phyloP scores from a whole-genome alignment of 1,284 basidiomycete species.

The Wallemia ichthyophaga region DNA sequence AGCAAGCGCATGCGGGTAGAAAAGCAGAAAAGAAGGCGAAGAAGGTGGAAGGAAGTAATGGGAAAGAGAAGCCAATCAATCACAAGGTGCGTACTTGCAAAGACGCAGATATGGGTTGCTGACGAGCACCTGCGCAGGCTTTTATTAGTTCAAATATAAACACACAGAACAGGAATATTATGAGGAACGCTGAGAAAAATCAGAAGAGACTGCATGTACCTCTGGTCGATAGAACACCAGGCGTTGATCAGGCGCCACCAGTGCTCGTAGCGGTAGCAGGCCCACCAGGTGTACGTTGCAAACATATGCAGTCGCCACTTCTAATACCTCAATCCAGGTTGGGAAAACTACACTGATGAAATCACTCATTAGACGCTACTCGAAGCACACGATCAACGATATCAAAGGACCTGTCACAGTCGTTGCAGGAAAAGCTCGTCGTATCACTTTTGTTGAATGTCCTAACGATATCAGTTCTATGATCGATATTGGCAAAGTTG shows the following conservation, averaged over 20 bases:
- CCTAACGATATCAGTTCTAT: constrained; percentile 93
- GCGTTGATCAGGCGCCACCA: constrained; percentile 56
- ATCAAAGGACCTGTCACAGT: constrained; percentile 84
- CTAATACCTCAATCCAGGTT: constrained; percentile 15
- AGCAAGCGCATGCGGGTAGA: constrained; percentile 34
- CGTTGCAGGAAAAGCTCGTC: constrained; percentile 62
- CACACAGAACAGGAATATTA: constrained; percentile 49
- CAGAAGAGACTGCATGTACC: constrained; percentile 90
- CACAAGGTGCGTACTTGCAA: constrained; percentile 38
- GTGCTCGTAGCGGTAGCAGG: constrained; percentile 91
- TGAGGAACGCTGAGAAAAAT: constrained; percentile 71
- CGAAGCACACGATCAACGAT: constrained; percentile 74
- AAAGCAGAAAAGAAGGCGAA: constrained; percentile 42
- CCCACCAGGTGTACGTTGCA: constrained; percentile 47
- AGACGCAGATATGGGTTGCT: background rate
- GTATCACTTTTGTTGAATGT: constrained; percentile 87
- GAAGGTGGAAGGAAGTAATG: constrained; percentile 31
- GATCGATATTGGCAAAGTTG: constrained; percentile 92
- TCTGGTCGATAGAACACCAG: constrained; percentile 72
- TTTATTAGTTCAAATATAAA: constrained; percentile 72
- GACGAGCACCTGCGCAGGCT: constrained; percentile 18
- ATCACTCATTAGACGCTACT: constrained; percentile 66
- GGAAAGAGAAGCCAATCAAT: constrained; percentile 35
- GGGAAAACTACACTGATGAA: constrained; percentile 88
- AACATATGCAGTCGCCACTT: background rate